Evolutionary conservation across 2,329 filamentous ascomycete genomes (phyloP).

Genomic region (Aureobasidium sp.): DNA sequence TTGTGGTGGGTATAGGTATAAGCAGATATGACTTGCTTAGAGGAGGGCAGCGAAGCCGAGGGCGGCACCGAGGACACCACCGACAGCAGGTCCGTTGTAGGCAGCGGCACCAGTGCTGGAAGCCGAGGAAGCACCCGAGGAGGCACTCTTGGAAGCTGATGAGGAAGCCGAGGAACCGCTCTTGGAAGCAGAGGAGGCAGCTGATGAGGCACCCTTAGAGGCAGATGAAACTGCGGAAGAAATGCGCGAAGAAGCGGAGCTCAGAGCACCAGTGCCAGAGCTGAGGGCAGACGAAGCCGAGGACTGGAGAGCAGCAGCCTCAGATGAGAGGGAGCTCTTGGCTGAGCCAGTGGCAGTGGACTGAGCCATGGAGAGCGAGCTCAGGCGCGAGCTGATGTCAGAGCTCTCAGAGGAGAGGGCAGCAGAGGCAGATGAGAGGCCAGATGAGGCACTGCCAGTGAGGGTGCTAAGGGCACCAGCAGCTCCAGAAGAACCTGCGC

Average conservation of each 20-base stretch:
- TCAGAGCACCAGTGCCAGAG: not conserved
- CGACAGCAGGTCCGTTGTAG: conserved; percentile 1
- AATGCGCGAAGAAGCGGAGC: not conserved
- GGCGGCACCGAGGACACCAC: conserved; percentile 10
- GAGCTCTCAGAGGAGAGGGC: not conserved
- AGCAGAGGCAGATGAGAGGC: not conserved
- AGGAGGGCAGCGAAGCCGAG: conserved; percentile 13
- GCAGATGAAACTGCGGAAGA: conserved; percentile 2
- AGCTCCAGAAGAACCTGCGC: not conserved
- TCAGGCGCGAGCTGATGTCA: not conserved
- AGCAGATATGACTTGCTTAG: not conserved
- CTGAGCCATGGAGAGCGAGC: not conserved
- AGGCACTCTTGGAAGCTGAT: not conserved
- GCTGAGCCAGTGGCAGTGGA: conserved; percentile 8
- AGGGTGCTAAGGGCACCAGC: not conserved
- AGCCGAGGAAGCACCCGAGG: not conserved
- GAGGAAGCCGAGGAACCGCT: not conserved
- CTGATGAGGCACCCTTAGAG: not conserved
- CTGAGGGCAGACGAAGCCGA: conserved; percentile 3
- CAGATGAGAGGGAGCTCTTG: conserved; percentile 10
- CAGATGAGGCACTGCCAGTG: not conserved
- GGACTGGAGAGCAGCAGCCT: not conserved
- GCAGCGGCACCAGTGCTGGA: conserved; percentile 9
- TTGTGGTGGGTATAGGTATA: not conserved
- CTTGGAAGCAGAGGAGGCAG: not conserved